These are phyloP conservation scores for Debaryomyces hansenii DNA, from an alignment of 805 yeast genomes.

Conservation along the genomic window DNA sequence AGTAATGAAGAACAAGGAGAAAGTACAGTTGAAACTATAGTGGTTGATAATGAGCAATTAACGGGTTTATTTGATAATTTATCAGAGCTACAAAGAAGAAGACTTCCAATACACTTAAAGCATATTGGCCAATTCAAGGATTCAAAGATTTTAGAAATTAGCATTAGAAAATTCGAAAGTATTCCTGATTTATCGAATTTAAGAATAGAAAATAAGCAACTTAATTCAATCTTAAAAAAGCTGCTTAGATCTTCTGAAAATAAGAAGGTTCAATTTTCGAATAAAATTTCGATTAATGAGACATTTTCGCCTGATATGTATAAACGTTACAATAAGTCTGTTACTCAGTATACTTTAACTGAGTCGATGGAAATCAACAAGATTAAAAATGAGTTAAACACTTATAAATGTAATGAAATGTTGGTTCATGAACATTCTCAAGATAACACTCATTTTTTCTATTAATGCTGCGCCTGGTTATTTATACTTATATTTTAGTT, in stretches of 20 bases:
- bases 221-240: slow-evolving; percentile 14
- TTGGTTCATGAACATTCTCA: slow-evolving; percentile 62
- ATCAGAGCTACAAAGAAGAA: slow-evolving; percentile 21
- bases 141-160: slow-evolving; percentile 28
- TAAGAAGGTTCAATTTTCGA: slow-evolving; percentile 45
- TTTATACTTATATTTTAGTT: neutral
- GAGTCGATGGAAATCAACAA: slow-evolving; percentile 51
- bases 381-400: slow-evolving; percentile 65
- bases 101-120: slow-evolving; percentile 33
- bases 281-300: slow-evolving; percentile 48
- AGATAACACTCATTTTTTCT: slow-evolving; percentile 65
- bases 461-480: slow-evolving; percentile 19
- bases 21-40: slow-evolving; percentile 11
- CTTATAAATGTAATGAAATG: slow-evolving; percentile 66
- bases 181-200: neutral
- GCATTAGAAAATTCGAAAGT: slow-evolving; percentile 28
- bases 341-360: slow-evolving; percentile 51
- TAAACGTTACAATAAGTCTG: slow-evolving; percentile 52
- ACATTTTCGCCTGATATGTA: slow-evolving; percentile 54
- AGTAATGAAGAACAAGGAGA: slow-evolving; percentile 1
- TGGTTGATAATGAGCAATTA: slow-evolving; percentile 26
- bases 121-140: slow-evolving; percentile 38
- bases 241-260: slow-evolving; percentile 4
- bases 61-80: slow-evolving; percentile 22
- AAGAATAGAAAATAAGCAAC: neutral